Conservation (phyloP, 1,284 basidiomycete genomes). For the Sphagnurus paluster region DNA sequence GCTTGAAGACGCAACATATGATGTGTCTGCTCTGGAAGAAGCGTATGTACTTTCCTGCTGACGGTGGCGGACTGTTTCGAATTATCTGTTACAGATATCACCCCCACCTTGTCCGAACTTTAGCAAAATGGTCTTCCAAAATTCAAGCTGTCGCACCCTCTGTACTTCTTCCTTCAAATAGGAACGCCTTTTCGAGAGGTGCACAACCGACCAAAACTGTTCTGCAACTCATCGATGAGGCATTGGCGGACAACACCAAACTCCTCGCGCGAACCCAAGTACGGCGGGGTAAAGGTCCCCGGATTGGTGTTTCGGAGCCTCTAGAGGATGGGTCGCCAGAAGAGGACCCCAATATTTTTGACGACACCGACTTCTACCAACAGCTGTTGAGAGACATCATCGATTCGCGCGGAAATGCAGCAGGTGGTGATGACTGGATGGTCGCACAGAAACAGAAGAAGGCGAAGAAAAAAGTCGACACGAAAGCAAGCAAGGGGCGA, state of each 20-base stretch:
- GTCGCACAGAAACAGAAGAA: constrained; percentile 65
- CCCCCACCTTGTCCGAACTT: constrained; percentile 68
- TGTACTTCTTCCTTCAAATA: constrained; percentile 67
- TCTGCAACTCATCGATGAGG: constrained; percentile 74
- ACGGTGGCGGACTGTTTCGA: background rate
- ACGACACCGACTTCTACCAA: constrained; percentile 92
- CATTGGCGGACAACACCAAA: constrained; percentile 55
- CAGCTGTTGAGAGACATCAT: constrained; percentile 88
- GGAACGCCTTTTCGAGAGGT: constrained; percentile 59
- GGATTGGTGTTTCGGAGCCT: constrained; percentile 35
- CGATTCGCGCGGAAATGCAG: constrained; percentile 55
- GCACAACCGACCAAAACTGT: constrained; percentile 55
- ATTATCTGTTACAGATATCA: constrained; percentile 51
- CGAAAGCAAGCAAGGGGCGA: constrained; percentile 91
- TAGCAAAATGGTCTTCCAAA: constrained; percentile 92
- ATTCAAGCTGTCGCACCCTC: constrained; percentile 86
- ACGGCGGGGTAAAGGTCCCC: constrained; percentile 44
- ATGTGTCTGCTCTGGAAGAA: constrained; percentile 53
- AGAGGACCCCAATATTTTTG: constrained; percentile 63
- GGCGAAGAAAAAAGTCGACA: constrained; percentile 83
- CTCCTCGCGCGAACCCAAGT: constrained; percentile 59
- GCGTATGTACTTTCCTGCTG: constrained; percentile 40
- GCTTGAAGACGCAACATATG: constrained; percentile 45
- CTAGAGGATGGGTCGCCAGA: constrained; percentile 33
- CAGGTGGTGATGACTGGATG: constrained; percentile 60